A percentile compares a stretch with the other conserved stretches of the same genome.
Evolutionary conservation across 2,329 filamentous ascomycete genomes (phyloP).

Genomic region (Neopestalotiopsis rosae): DNA sequence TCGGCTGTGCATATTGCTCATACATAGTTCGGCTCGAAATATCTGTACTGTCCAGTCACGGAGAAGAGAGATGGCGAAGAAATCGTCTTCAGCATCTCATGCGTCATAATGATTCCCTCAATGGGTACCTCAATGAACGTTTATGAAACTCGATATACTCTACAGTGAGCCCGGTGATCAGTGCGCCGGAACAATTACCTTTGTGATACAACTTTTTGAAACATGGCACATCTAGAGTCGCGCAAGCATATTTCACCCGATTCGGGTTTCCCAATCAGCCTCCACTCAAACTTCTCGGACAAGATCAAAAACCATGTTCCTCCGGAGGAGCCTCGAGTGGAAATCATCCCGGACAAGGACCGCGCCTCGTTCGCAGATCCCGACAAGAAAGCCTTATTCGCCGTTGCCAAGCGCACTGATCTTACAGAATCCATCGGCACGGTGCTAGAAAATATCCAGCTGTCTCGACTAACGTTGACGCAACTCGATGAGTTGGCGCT

Average conservation of each 20-base stretch:
- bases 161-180: too few species aligned
- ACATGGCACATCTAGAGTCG: conserved; percentile 47
- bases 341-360: conserved; percentile 34
- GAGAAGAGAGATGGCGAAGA: not conserved
- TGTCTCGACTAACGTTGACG: not conserved
- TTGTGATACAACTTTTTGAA: too few species aligned
- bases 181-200: too few species aligned
- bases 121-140: too few species aligned
- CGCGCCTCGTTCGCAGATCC: conserved; percentile 47
- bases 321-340: conserved; percentile 41
- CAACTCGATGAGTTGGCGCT: conserved; percentile 18
- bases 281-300: conserved; percentile 53
- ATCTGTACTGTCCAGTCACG: not conserved
- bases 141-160: too few species aligned
- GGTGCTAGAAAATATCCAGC: conserved; percentile 17
- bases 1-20: not conserved
- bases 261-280: conserved; percentile 49
- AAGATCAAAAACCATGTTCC: conserved; percentile 48
- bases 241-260: conserved; percentile 54
- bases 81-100: not conserved
- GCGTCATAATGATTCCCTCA: not conserved
- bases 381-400: conserved; percentile 45
- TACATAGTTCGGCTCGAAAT: not conserved
- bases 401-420: conserved; percentile 41
- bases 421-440: conserved; percentile 49